Conservation (phyloP, 208 protist genomes). For the Acanthamoeba royreba region DNA sequence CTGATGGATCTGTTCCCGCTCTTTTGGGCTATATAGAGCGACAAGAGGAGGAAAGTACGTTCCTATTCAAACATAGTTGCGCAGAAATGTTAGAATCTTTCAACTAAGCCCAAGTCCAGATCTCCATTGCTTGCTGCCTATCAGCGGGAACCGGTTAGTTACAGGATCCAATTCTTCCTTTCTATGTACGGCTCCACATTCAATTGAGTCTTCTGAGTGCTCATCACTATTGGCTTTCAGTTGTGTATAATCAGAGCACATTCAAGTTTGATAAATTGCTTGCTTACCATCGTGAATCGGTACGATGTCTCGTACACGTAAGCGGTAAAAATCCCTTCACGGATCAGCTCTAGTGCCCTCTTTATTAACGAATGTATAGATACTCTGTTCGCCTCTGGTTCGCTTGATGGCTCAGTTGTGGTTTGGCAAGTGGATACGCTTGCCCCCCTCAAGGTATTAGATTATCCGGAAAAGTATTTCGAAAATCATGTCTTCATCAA, state of each 20-base stretch:
- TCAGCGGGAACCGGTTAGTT: not conserved
- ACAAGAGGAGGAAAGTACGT: constrained; percentile 45
- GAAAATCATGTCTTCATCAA: constrained; percentile 22
- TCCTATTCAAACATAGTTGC: not conserved
- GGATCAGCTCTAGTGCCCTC: not conserved
- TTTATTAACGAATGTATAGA: not conserved
- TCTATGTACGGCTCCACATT: not conserved
- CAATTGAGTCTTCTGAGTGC: not conserved
- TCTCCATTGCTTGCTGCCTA: not conserved
- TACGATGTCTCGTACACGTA: not conserved
- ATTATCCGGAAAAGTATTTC: not conserved
- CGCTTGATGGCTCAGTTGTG: not conserved
- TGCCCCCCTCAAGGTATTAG: not conserved
- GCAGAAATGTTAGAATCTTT: too few relatives aligned
- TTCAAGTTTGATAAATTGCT: not conserved
- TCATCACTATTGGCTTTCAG: not conserved
- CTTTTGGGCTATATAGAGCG: not conserved
- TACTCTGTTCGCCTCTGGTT: not conserved
- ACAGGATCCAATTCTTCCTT: constrained; percentile 35
- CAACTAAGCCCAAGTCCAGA: not conserved
- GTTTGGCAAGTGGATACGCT: not conserved
- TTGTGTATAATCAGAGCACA: not conserved
- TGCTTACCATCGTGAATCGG: constrained; percentile 18
- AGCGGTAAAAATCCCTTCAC: not conserved
- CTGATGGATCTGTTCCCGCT: not conserved